Conservation (phyloP, 2,329 filamentous ascomycete species). For the Venturiaceae sp. region DNA sequence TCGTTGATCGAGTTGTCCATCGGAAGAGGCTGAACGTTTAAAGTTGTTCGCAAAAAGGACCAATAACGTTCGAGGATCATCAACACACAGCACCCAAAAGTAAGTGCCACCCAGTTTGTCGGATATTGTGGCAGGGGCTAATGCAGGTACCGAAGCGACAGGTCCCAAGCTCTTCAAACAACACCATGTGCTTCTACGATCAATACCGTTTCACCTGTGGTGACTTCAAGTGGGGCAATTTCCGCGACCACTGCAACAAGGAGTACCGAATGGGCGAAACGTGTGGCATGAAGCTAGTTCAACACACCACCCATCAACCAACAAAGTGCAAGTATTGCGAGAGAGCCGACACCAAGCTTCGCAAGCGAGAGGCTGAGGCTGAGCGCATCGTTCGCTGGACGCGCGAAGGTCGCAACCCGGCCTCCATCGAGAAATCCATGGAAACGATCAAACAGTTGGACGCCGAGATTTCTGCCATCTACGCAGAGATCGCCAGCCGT, state of each 20-base stretch:
- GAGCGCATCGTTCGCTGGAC: constrained; percentile 15
- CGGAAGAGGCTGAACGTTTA: constrained; percentile 8
- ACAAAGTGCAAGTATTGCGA: constrained; percentile 77
- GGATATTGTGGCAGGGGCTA: constrained; percentile 12
- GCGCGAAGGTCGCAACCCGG: constrained; percentile 52
- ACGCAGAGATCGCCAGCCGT: constrained; percentile 38
- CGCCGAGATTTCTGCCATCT: constrained; percentile 57
- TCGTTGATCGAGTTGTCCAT: neutral
- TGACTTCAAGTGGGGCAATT: constrained; percentile 92
- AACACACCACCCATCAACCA: constrained; percentile 54
- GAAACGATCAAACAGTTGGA: constrained; percentile 65
- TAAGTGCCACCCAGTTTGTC: constrained; percentile 13
- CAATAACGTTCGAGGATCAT: constrained; percentile 6
- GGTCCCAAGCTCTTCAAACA: constrained; percentile 21
- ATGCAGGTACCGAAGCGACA: constrained; percentile 19
- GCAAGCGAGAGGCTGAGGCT: constrained; percentile 9
- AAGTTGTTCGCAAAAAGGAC: constrained; percentile 3
- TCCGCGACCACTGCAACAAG: constrained; percentile 84
- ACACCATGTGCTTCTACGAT: constrained; percentile 87
- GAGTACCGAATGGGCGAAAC: constrained; percentile 96
- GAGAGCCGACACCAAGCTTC: constrained; percentile 71
- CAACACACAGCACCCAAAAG: constrained; percentile 15
- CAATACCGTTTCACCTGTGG: constrained; percentile 77
- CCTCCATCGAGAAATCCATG: constrained; percentile 55
- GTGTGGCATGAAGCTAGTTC: constrained; percentile 86